Evolutionary conservation across 306 rosid species (phyloP).

Genomic region (Pyrus pyrifolia): DNA sequence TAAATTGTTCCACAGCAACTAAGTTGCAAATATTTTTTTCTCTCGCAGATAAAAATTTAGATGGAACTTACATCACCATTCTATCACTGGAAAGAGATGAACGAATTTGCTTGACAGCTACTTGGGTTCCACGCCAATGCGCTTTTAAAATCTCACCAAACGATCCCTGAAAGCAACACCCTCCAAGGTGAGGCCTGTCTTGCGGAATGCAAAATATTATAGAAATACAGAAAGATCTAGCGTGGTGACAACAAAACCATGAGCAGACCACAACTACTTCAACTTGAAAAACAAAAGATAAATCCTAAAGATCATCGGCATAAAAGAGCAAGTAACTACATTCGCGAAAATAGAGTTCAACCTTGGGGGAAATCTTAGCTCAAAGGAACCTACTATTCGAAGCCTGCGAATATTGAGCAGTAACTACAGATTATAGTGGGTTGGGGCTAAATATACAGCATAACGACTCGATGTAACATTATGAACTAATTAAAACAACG

Average conservation of each 20-base stretch:
- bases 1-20: not conserved
- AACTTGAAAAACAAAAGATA: not conserved
- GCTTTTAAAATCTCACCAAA: slow-evolving; percentile 89
- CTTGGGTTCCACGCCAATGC: slow-evolving; percentile 91
- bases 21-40: not conserved
- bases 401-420: not conserved
- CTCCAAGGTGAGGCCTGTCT: not conserved
- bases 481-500: not conserved
- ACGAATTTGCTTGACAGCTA: slow-evolving; percentile 85
- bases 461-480: not conserved
- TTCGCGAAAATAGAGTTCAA: not conserved
- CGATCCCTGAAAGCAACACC: slow-evolving; percentile 57
- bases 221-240: not conserved
- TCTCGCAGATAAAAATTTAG: not conserved
- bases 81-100: slow-evolving; percentile 89
- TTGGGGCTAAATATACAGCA: not conserved
- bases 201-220: not conserved
- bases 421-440: not conserved
- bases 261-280: not conserved
- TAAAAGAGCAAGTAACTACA: not conserved
- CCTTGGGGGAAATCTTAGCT: not conserved
- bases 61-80: slow-evolving; percentile 76
- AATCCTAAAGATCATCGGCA: not conserved
- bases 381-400: not conserved
- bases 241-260: not conserved